Evolutionary conservation across 2,329 filamentous ascomycete genomes (phyloP).

Genomic region (Diaporthe vexans): DNA sequence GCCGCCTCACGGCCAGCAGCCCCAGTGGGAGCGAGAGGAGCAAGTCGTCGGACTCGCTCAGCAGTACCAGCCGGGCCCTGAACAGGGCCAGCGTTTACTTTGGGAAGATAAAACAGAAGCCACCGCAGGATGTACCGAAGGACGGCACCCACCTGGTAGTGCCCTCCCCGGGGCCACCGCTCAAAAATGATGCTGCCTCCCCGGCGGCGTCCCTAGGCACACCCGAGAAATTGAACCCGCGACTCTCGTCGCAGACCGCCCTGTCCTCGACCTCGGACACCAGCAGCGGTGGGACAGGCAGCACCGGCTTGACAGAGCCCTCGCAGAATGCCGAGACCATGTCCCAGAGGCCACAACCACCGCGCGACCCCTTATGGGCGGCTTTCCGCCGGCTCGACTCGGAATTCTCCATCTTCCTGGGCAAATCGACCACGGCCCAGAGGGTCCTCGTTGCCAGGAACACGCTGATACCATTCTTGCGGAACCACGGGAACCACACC

Average conservation of each 20-base stretch:
- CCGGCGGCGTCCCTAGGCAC: conserved; percentile 30
- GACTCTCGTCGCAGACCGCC: conserved; percentile 60
- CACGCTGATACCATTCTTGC: conserved; percentile 82
- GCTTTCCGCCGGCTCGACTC: conserved; percentile 68
- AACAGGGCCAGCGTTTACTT: conserved; percentile 64
- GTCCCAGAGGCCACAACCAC: conserved; percentile 33
- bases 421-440: conserved; percentile 76
- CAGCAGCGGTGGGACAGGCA: conserved; percentile 38
- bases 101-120: conserved; percentile 64
- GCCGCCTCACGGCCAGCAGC: conserved; percentile 48
- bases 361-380: conserved; percentile 68
- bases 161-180: conserved; percentile 19
- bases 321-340: conserved; percentile 40
- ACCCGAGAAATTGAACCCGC: conserved; percentile 36
- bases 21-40: conserved; percentile 49
- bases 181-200: conserved; percentile 43
- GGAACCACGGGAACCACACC: conserved; percentile 75
- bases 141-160: conserved; percentile 47
- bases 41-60: conserved; percentile 54
- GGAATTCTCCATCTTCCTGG: conserved; percentile 70
- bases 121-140: conserved; percentile 53
- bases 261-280: conserved; percentile 41
- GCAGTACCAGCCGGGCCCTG: conserved; percentile 55
- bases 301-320: conserved; percentile 40
- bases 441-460: conserved; percentile 83